Evolutionary conservation across 2,329 filamentous ascomycete species (phyloP).

Genomic region (Cadophora malorum): DNA sequence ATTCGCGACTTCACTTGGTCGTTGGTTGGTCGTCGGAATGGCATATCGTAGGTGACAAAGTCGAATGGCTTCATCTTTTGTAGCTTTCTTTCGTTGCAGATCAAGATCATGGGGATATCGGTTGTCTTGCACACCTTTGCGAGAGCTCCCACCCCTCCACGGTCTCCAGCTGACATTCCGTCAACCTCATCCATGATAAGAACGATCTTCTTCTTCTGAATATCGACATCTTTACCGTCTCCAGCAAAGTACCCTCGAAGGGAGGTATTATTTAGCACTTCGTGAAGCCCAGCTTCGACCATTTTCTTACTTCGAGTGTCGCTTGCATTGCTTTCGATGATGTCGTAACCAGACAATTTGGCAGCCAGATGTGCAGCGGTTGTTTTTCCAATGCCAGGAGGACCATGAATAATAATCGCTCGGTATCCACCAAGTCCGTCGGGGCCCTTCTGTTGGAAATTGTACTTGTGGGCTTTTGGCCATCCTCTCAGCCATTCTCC

Average conservation of each 20-base stretch:
- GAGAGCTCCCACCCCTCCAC: constrained; percentile 92
- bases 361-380: constrained; percentile 95
- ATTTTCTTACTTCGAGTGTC: constrained; percentile 96
- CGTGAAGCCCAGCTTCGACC: constrained; percentile 85
- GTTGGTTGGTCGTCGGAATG: constrained; percentile 86
- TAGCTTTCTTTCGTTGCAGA: constrained; percentile 91
- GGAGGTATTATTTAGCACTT: constrained; percentile 92
- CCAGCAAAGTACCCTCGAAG: constrained; percentile 88
- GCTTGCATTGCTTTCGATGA: constrained; percentile 94
- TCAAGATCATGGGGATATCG: constrained; percentile 91
- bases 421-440: constrained; percentile 85
- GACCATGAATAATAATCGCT: constrained; percentile 93
- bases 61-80: constrained; percentile 99
- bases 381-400: constrained; percentile 96
- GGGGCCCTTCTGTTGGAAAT: constrained; percentile 82
- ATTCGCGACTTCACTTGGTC: constrained; percentile 92
- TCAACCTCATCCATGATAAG: constrained; percentile 99
- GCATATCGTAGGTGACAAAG: constrained; percentile 80
- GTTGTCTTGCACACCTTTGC: constrained; percentile 96
- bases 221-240: constrained; percentile 80
- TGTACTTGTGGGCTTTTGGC: constrained; percentile 76
- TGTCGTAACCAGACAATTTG: constrained; percentile 89
- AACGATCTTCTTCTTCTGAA: constrained; percentile 88
- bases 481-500: constrained; percentile 87
- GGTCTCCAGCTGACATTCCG: constrained; percentile 96